These are phyloP conservation scores for Theobroma cacao DNA, from an alignment of 345 rosid species.

Conservation along the genomic window DNA sequence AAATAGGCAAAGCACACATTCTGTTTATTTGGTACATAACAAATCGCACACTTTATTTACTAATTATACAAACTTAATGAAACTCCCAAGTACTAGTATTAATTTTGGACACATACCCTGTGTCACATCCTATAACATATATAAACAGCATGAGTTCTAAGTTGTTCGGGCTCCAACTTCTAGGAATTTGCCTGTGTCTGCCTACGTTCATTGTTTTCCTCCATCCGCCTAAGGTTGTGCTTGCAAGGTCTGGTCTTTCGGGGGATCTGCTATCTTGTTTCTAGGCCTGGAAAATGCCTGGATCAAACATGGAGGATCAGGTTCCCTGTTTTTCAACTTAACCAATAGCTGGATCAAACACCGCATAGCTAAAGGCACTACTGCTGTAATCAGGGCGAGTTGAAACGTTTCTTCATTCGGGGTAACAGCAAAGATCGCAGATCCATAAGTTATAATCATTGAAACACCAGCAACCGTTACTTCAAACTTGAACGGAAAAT, in stretches of 20 bases:
- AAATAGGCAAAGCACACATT: background rate
- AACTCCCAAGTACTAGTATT: too few relatives aligned
- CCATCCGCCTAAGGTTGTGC: background rate
- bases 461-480: slow-evolving; percentile 8
- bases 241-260: background rate
- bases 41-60: background rate
- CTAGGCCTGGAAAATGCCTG: background rate
- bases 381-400: background rate
- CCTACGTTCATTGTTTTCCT: background rate
- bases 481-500: slow-evolving; percentile 22
- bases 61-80: background rate
- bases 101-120: too few relatives aligned
- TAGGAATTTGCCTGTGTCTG: background rate
- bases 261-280: background rate
- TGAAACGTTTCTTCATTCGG: slow-evolving; percentile 1
- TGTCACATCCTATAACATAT: background rate
- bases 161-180: background rate
- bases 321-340: background rate
- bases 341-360: background rate
- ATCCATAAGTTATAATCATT: slow-evolving; percentile 21
- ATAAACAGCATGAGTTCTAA: background rate
- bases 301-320: background rate
- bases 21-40: background rate
- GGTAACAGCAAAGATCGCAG: slow-evolving; percentile 22
- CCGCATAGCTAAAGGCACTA: background rate